Conservation (phyloP, 164 flowering plant species). For the Magnolia officinalis region DNA sequence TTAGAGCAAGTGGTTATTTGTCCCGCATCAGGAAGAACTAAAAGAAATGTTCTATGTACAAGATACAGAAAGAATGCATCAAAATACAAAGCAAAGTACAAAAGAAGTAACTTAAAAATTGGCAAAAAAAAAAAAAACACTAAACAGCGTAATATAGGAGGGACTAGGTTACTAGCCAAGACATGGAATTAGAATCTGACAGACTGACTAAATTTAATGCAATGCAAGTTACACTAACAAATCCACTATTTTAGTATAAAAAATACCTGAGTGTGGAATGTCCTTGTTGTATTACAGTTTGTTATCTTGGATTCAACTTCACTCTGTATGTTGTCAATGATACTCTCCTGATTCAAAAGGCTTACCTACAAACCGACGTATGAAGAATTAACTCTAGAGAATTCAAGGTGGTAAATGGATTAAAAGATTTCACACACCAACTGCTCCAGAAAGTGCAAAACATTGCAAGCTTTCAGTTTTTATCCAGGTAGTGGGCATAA, state of each 20-base stretch:
- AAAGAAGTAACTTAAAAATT: no score
- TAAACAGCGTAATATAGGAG: no score
- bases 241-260: neutral
- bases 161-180: neutral
- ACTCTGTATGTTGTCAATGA: slow-evolving; percentile 82
- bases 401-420: slow-evolving; percentile 1
- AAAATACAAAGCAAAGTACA: no score
- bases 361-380: slow-evolving; percentile 62
- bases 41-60: neutral
- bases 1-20: no score
- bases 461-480: neutral
- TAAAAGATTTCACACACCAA: neutral
- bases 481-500: no score
- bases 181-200: neutral
- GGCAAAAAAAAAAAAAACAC: no score
- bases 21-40: no score
- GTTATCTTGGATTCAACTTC: slow-evolving; percentile 70
- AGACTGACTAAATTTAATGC: neutral
- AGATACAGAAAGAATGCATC: neutral
- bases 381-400: neutral
- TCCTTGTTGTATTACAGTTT: slow-evolving; percentile 58
- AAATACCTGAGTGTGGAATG: slow-evolving; percentile 76
- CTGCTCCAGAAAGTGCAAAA: neutral
- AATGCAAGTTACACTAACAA: neutral
- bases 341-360: slow-evolving; percentile 85